Evolutionary conservation across 1,284 basidiomycete genomes (phyloP), one percentile per base, ranked within the genome.

Genomic region (Cryptococcus sp.): DNA sequence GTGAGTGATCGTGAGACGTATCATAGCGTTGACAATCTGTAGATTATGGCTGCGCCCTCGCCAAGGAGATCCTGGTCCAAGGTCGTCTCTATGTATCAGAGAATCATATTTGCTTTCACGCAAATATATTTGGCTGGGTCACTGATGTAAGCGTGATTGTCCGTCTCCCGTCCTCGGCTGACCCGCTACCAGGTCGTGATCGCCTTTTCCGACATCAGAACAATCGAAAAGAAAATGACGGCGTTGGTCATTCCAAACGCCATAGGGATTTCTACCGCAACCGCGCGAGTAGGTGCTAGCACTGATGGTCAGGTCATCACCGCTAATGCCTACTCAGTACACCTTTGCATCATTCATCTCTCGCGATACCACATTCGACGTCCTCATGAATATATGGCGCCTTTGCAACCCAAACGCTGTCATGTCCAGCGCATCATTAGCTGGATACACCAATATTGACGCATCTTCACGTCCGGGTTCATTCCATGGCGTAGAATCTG

Each of bases 71-170:
- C 65, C 83, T 99, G 26, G 89, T 98, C 34, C 95, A 99, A 81
- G 95, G 95, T 3, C 84, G 95, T 3, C 76, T 99, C 52, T 99
- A 99, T 78, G 91, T 99, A 23, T 98, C 94, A 1, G 96, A 99
- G 79, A 95, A 98, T 77, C 94, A 98, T 74, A 84, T 98, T 17
- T 97, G 92, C 80, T 99, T 99, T 81, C 91, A 99, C 72, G 94
- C 96, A 22, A 99, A 97, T 75, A 97, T 99, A 54, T 96, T 99
- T 78, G 95, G 95, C 46, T 99, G 95, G 95, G 89, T 97, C 57
- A 98, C 94, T 19, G 89, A 96, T 72, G 91, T 93, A 73, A 77
- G 90, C 82, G 23, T 13, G 3, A 22, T 29, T 47, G 26, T 17
- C 41, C 8, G 29, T 13, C 29, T 34, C 29, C 23, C 25, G 26